Conservation (phyloP, 176 grass and related monocot species). For the maize (Zea mays) region DNA sequence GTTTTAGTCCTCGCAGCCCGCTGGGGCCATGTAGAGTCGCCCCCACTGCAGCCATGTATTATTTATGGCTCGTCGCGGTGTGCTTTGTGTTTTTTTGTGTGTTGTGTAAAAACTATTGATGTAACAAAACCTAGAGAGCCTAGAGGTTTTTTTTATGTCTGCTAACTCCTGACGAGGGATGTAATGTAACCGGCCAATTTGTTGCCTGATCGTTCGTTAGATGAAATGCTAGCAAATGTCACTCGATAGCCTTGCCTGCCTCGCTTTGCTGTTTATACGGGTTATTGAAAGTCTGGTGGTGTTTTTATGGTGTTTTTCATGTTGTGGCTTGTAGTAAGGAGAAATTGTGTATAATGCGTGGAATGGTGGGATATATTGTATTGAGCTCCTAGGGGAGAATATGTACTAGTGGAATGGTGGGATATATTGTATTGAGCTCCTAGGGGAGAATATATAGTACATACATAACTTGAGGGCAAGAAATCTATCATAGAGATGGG, state of each 20-base stretch:
- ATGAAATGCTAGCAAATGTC: conserved; percentile 36
- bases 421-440: too few relatives aligned
- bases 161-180: conserved; percentile 51
- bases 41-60: conserved; percentile 56
- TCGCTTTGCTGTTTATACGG: not conserved
- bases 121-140: conserved; percentile 65
- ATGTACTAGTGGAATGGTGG: too few relatives aligned
- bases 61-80: conserved; percentile 58
- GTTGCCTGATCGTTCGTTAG: conserved; percentile 38
- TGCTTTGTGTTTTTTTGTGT: conserved; percentile 34
- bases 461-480: too few relatives aligned
- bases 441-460: too few relatives aligned
- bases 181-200: conserved; percentile 54
- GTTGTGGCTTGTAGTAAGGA: too few relatives aligned
- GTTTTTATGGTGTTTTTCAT: not conserved
- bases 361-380: too few relatives aligned
- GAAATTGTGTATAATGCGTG: too few relatives aligned
- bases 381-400: too few relatives aligned
- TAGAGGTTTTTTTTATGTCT: conserved; percentile 64
- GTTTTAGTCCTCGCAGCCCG: conserved; percentile 56
- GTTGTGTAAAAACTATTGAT: conserved; percentile 53
- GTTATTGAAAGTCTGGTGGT: not conserved
- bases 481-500: too few relatives aligned
- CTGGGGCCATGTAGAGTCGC: conserved; percentile 61
- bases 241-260: not conserved